These are phyloP conservation scores for Xylariaceae sp. DNA, from an alignment of 2,329 filamentous ascomycete species.

Conservation along the genomic window DNA sequence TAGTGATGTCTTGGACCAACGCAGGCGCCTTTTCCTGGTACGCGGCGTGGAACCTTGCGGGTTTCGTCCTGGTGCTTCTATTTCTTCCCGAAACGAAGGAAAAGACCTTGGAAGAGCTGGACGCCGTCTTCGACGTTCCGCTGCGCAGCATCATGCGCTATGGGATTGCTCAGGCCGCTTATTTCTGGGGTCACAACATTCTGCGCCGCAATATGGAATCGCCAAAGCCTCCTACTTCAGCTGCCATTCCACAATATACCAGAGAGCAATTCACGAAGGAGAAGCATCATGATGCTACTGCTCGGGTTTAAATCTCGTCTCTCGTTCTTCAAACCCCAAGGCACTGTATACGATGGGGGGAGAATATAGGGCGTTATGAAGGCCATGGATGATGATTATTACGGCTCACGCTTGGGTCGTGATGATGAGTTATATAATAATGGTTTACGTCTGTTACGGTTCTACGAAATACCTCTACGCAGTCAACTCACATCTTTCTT, in stretches of 20 bases:
- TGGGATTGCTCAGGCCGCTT: conserved; percentile 28
- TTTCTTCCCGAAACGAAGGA: conserved; percentile 42
- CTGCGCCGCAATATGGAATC: conserved; percentile 27
- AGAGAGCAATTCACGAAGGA: conserved; percentile 25
- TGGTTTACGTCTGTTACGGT: too few species aligned
- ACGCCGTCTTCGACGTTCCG: conserved; percentile 35
- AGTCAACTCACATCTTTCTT: too few species aligned
- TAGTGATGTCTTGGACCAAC: conserved; percentile 40
- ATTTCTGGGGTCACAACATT: conserved; percentile 31
- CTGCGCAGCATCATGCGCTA: conserved; percentile 33
- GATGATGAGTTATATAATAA: neutral
- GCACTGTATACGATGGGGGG: neutral
- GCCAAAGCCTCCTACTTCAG: conserved; percentile 24
- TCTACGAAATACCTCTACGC: too few species aligned
- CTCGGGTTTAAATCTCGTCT: conserved; percentile 21
- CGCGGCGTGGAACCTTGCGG: conserved; percentile 43
- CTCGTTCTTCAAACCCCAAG: neutral
- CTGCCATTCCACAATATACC: conserved; percentile 23
- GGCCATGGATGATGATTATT: neutral
- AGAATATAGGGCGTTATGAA: neutral
- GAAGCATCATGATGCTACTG: conserved; percentile 26
- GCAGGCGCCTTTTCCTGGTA: conserved; percentile 47
- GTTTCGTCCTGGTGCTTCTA: conserved; percentile 39
- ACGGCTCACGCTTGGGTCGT: too few species aligned
- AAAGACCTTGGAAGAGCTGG: conserved; percentile 41